These are phyloP conservation scores for Mycosphaerella arachidis DNA, from an alignment of 2,329 filamentous ascomycete species.

Conservation along the genomic window DNA sequence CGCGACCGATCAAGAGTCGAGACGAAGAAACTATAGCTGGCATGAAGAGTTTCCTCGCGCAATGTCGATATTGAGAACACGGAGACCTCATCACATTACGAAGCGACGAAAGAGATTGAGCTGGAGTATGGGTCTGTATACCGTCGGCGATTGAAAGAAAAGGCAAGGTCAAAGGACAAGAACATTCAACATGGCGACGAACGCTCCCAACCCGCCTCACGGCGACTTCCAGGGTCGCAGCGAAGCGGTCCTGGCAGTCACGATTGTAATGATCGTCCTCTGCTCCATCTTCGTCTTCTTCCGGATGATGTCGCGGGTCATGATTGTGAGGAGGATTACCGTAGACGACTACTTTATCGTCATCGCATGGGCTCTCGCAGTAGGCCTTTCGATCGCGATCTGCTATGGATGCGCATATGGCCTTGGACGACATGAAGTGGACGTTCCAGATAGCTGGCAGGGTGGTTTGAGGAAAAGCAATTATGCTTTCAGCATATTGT, in stretches of 20 bases:
- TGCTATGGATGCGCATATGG: conserved; percentile 60
- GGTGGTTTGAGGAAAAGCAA: conserved; percentile 52
- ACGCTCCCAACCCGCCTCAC: conserved; percentile 18
- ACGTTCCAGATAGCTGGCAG: conserved; percentile 53
- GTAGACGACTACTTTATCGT: conserved; percentile 80
- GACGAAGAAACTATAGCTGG: neutral
- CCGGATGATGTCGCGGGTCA: conserved; percentile 67
- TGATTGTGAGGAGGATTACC: conserved; percentile 66
- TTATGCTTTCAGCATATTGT: conserved; percentile 59
- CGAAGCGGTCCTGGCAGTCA: conserved; percentile 61
- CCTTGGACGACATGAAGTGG: conserved; percentile 61
- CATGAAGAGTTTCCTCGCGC: neutral
- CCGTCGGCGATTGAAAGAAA: conserved; percentile 3
- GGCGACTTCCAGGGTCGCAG: conserved; percentile 30
- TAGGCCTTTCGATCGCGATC: conserved; percentile 64
- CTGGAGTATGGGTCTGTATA: conserved; percentile 12
- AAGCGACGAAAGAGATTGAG: conserved; percentile 1
- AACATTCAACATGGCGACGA: conserved; percentile 16
- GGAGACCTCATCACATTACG: neutral
- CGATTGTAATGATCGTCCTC: conserved; percentile 62
- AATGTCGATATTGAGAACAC: neutral
- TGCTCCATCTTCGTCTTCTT: conserved; percentile 71
- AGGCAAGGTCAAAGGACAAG: neutral
- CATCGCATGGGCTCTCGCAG: conserved; percentile 69
- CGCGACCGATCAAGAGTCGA: neutral